A percentile compares a stretch with the other conserved stretches of the same genome.
phyloP scores from a whole-genome alignment of 164 flowering plant species.

The Buxus sempervirens region DNA sequence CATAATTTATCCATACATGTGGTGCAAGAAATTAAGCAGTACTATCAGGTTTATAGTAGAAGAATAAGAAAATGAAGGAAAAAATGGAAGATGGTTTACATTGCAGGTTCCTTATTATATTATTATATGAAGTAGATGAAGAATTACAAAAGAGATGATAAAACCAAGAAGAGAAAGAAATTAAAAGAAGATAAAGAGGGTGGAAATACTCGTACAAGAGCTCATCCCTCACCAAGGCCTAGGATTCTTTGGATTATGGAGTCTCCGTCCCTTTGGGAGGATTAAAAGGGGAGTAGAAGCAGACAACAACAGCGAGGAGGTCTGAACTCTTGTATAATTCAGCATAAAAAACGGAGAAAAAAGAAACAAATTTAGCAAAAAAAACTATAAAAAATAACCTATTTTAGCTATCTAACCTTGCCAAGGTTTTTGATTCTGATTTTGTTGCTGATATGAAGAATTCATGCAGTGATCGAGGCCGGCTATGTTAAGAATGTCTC shows the following conservation, averaged over 20 bases:
- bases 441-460: constrained; percentile 32
- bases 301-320: background rate
- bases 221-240: background rate
- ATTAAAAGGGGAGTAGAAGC: constrained; percentile 2
- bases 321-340: background rate
- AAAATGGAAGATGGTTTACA: background rate
- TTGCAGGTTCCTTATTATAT: background rate
- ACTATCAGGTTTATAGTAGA: background rate
- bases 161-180: background rate
- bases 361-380: background rate
- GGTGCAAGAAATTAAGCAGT: background rate
- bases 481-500: constrained; percentile 56
- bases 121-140: constrained; percentile 9
- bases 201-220: background rate
- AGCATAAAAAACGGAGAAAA: background rate
- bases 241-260: background rate
- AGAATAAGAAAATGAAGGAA: too few species aligned
- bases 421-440: constrained; percentile 54
- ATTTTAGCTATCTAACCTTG: constrained; percentile 65
- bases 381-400: too few species aligned
- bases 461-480: constrained; percentile 49
- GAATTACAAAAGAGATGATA: constrained; percentile 12
- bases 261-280: constrained; percentile 17
- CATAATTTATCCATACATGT: background rate
- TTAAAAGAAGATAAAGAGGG: background rate